Percentiles rank a stretch among this genome's conserved stretches.
Conservation (phyloP, 306 rosid species). For the Nissolia schottii region DNA sequence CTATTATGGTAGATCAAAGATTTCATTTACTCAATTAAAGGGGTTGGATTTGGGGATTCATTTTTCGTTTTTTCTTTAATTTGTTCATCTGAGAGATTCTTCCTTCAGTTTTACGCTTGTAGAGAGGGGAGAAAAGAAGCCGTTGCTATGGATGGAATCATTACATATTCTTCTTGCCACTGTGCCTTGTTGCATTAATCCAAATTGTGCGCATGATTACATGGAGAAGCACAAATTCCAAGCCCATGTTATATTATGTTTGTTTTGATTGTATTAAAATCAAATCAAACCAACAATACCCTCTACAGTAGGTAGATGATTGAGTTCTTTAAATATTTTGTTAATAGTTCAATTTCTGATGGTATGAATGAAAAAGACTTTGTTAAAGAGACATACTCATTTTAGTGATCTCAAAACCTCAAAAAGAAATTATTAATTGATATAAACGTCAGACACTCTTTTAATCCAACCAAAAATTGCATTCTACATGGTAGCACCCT, state of each 20-base stretch:
- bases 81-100: slow-evolving; percentile 28
- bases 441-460: too few relatives aligned
- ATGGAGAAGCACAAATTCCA: slow-evolving; percentile 1
- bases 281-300: too few relatives aligned
- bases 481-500: neutral
- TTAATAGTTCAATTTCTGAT: too few relatives aligned
- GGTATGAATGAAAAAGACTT: too few relatives aligned
- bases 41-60: slow-evolving; percentile 2
- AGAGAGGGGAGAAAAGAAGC: neutral
- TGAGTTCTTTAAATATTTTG: too few relatives aligned
- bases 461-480: too few relatives aligned
- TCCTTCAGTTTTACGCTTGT: slow-evolving; percentile 43
- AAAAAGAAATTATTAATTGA: too few relatives aligned
- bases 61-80: slow-evolving; percentile 7
- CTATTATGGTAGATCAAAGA: slow-evolving; percentile 23
- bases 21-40: slow-evolving; percentile 29
- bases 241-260: neutral
- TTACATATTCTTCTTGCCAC: slow-evolving; percentile 6
- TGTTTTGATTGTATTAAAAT: neutral
- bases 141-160: slow-evolving; percentile 17
- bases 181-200: neutral
- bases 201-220: neutral
- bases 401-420: too few relatives aligned
- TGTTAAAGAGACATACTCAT: too few relatives aligned
- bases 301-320: too few relatives aligned